phyloP scores from a whole-genome alignment of 208 protist genomes.

The Trypanosoma melophagium region DNA sequence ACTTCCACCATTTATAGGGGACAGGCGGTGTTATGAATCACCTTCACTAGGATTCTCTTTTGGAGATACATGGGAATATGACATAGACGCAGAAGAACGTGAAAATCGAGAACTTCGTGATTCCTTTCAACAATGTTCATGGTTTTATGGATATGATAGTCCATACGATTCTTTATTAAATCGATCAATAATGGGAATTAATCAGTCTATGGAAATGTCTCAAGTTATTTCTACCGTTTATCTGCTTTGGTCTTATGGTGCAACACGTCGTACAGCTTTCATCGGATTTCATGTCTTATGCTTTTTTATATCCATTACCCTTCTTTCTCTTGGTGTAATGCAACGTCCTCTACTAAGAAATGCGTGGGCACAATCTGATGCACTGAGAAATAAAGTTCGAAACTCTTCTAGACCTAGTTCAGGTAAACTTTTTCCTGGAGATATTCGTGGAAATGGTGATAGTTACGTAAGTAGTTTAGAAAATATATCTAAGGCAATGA shows the following conservation, averaged over 20 bases:
- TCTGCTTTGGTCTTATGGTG: conserved; percentile 3
- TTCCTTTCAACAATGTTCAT: conserved; percentile 22
- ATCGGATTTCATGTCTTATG: conserved; percentile 41
- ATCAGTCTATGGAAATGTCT: neutral
- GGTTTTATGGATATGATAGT: conserved; percentile 3
- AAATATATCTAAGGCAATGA: neutral
- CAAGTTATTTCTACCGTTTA: conserved; percentile 3
- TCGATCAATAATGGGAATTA: too few species aligned
- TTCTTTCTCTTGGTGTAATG: conserved; percentile 45
- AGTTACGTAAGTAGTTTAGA: too few species aligned
- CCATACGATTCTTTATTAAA: neutral
- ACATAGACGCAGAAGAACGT: conserved; percentile 25
- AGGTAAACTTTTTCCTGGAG: neutral
- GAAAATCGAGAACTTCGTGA: conserved; percentile 22
- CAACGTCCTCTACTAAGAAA: conserved; percentile 47
- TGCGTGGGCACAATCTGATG: conserved; percentile 58
- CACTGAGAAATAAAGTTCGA: conserved; percentile 19
- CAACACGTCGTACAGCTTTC: conserved; percentile 19
- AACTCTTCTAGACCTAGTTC: conserved; percentile 6
- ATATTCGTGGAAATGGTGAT: too few species aligned
- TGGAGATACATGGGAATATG: conserved; percentile 17
- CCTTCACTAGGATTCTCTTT: neutral
- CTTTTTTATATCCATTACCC: conserved; percentile 45
- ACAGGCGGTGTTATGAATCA: neutral
- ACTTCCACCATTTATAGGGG: conserved; percentile 7